Percentiles rank a stretch among this genome's conserved stretches.
phyloP scores from a whole-genome alignment of 768 basidiomycete genomes.

The Tulasnella sp. region DNA sequence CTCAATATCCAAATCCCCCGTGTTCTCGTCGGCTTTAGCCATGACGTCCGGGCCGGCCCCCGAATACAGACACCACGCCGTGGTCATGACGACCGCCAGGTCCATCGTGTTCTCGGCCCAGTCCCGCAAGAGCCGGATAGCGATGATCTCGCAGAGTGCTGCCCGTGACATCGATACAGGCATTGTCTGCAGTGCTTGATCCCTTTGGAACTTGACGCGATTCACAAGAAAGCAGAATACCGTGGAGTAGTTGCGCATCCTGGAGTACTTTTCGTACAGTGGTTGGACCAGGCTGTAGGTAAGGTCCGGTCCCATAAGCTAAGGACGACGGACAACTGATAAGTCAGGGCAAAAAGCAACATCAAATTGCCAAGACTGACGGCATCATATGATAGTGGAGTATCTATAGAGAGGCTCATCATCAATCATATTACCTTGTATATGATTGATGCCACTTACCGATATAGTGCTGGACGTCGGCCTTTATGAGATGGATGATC shows the following conservation, averaged over 20 bases:
- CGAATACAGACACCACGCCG: slow-evolving; percentile 68
- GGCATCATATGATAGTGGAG: slow-evolving; percentile 71
- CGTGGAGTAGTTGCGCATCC: slow-evolving; percentile 69
- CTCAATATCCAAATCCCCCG: slow-evolving; percentile 55
- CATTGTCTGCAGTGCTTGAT: slow-evolving; percentile 57
- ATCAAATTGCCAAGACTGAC: slow-evolving; percentile 32
- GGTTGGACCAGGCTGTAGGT: slow-evolving; percentile 82
- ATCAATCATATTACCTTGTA: neutral
- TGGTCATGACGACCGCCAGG: slow-evolving; percentile 59
- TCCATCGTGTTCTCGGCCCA: slow-evolving; percentile 57
- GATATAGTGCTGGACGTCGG: slow-evolving; percentile 24
- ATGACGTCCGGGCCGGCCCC: slow-evolving; percentile 56
- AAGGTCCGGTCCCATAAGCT: slow-evolving; percentile 78
- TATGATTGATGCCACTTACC: slow-evolving; percentile 20
- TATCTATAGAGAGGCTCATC: slow-evolving; percentile 39
- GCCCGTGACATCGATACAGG: slow-evolving; percentile 66
- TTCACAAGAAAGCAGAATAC: slow-evolving; percentile 86
- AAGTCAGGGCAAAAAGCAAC: slow-evolving; percentile 5
- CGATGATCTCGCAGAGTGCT: slow-evolving; percentile 79
- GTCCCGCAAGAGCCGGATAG: slow-evolving; percentile 64
- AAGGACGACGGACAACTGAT: neutral
- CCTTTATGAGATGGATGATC: slow-evolving; percentile 15
- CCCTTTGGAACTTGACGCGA: slow-evolving; percentile 72
- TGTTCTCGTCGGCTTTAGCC: slow-evolving; percentile 46
- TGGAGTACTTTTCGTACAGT: slow-evolving; percentile 73